Base-by-base conservation (phyloP, 257 asterid species). In the Ballota nigra region DNA sequence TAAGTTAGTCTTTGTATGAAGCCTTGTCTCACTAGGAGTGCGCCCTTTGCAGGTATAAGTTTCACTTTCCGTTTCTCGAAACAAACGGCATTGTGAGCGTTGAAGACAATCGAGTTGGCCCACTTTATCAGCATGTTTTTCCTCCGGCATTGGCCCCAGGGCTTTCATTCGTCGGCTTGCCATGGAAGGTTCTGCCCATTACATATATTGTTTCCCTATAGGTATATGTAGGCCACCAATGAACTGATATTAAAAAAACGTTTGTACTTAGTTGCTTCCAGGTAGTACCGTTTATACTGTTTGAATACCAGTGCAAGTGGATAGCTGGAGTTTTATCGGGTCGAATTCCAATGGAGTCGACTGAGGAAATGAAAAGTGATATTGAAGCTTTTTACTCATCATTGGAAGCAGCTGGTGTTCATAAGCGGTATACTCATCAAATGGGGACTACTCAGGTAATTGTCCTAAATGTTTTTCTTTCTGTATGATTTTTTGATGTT, bases 81-180 rank as follows among this genome's bases (percentile, higher is more conserved):
- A 86, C 96, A 40, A 77, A 76, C 41, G 87, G 90, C 57, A 26
- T 77, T 34, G 90, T 94, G 77, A 84, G 84, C 10, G 93, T 92
- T 81, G 98, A 89, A 29, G 96, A 95, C 75, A 95, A 86, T 66
- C 79, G 95, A 51, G 99, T 95, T 1, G 93, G 94, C 31, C 97
- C 99, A 60, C 97, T 95, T 64, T 89, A 88, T 86, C 80, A 89
- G 78, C 99, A 92, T 68, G 22, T 95, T 60, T 92, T 95, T 31
- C 94, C 99, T 70, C 99, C 98, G 0, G 58, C 84, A 33, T 75
- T 87, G 57, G 97, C 96, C 22, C 98, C 98, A 18, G 71, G 89
- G 78, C 90, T 91, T 73, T 94, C 99, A 31, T 94, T 91, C 77
- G 90, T 94, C 65, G 99, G 99, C 65, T 66, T 94, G 82, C 96